phyloP scores from a whole-genome alignment of 139 green algal species.

The Edaphochlamys debaryana region DNA sequence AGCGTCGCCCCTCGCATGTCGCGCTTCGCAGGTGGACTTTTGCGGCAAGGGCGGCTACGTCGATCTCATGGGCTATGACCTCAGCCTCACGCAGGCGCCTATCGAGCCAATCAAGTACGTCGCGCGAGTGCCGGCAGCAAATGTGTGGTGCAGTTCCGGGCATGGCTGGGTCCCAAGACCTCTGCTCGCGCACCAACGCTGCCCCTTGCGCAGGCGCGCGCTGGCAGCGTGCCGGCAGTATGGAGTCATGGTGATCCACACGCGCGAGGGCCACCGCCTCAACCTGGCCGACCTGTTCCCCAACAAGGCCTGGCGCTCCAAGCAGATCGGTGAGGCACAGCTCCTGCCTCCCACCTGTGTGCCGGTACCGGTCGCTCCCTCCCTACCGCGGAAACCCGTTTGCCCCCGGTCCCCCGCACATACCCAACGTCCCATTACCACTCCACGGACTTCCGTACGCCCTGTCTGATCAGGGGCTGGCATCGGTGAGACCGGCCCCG shows the following conservation, averaged over 20 bases:
- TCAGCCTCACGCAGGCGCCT: conserved; percentile 56
- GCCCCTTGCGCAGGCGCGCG: conserved; percentile 52
- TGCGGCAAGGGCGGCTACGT: conserved; percentile 73
- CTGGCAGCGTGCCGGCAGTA: conserved; percentile 53
- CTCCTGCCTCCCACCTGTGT: no score
- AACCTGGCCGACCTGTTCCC: conserved; percentile 68
- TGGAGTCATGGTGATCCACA: conserved; percentile 72
- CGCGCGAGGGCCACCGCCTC: conserved; percentile 72
- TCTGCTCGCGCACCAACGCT: no score
- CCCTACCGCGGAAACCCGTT: no score
- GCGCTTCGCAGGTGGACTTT: conserved; percentile 76
- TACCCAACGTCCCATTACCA: no score
- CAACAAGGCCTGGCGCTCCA: conserved; percentile 70
- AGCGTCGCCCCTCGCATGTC: no score
- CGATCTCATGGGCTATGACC: conserved; percentile 74
- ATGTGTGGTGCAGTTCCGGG: no score
- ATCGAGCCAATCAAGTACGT: conserved; percentile 64
- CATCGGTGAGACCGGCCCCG: conserved; percentile 64
- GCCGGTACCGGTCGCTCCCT: no score
- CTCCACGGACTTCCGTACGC: no score
- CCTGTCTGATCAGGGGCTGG: conserved; percentile 64
- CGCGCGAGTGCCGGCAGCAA: neutral
- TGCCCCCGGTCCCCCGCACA: no score
- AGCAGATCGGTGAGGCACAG: conserved; percentile 67
- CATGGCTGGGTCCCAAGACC: no score